Evolutionary conservation across 257 asterid genomes (phyloP), one percentile per base, ranked within the genome.

Genomic region (Solanum stenotomum): DNA sequence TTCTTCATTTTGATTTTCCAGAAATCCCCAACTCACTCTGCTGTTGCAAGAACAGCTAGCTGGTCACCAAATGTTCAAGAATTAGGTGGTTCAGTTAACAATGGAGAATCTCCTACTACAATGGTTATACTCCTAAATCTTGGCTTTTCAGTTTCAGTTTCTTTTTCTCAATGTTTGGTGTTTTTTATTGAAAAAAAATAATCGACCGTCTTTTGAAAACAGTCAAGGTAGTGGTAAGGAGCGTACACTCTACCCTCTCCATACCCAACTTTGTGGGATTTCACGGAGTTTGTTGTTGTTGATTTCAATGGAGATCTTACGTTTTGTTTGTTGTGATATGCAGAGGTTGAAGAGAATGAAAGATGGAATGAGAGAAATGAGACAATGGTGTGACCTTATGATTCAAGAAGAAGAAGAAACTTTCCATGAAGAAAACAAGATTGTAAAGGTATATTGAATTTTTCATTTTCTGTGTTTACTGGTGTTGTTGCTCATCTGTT

Each of bases 341-440:
- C 85, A 79, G 85, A 79, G 85, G 40, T 13, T 79, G 8, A 79
- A 79, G 65, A 79, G 85, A 79, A 79, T 79, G 85, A 44, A 44
- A n/a, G 25, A 79, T 25, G 67, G 85, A 79, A 79, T 79, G 85
- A 79, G 63, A 27, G 85, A 79, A 79, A 79, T 79, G 85, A 79
- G 67, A 79, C 67, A 44, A 79, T 79, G 85, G 85, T 79, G 38
- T 27, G 85, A 79, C 10, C 85, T 79, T 44, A 79, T 79, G 85
- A 79, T 79, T 79, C 85, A 79, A 79, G 85, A 78, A 78, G 85
- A 78, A 78, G 85, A 42, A 79, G 85, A 15, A 79, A 25, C 65
- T 25, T 15, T 0, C 2, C 37, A 20, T 27, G 85, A 79, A 79
- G 65, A 27, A 79, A 44, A 79, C 12, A 79, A 79, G 67, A 44